Percentiles rank a stretch among this genome's conserved stretches.
These are phyloP conservation scores for Colletotrichum lupini DNA, from an alignment of 2,329 filamentous ascomycete species.

Conservation along the genomic window DNA sequence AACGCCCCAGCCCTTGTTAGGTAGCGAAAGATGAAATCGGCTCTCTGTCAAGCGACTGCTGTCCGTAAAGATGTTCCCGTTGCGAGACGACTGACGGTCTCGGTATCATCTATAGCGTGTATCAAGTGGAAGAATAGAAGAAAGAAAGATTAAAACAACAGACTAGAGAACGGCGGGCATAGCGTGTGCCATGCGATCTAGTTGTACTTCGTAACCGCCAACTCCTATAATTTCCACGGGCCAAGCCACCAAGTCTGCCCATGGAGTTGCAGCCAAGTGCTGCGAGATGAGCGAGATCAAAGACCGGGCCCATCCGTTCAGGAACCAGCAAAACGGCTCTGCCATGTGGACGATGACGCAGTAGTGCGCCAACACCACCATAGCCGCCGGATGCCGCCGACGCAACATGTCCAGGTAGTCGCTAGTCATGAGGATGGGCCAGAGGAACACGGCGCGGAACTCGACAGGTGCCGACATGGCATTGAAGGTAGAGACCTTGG, in stretches of 20 bases:
- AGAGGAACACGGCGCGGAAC: slow-evolving; percentile 38
- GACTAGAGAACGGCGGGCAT: slow-evolving; percentile 18
- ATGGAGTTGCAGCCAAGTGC: slow-evolving; percentile 21
- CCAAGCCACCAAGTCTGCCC: slow-evolving; percentile 21
- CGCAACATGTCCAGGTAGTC: slow-evolving; percentile 38
- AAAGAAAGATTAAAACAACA: not conserved
- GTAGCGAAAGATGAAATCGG: not conserved
- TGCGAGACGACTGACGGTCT: not conserved
- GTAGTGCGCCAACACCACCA: slow-evolving; percentile 39
- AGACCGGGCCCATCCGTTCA: slow-evolving; percentile 27
- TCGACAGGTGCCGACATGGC: slow-evolving; percentile 36
- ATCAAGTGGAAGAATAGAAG: not conserved
- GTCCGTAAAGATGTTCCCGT: not conserved
- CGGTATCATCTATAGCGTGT: not conserved
- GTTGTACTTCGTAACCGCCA: slow-evolving; percentile 8
- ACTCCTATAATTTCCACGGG: slow-evolving; percentile 19
- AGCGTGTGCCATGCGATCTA: slow-evolving; percentile 15
- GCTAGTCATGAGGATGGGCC: slow-evolving; percentile 40
- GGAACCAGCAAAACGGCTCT: slow-evolving; percentile 39
- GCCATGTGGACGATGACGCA: slow-evolving; percentile 39
- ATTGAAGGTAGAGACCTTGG: slow-evolving; percentile 23
- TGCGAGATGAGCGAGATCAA: slow-evolving; percentile 18
- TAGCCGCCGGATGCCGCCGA: slow-evolving; percentile 36
- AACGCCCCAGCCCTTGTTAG: not conserved
- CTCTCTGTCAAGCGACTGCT: not conserved